These are phyloP conservation scores for Angomonas deanei DNA, from an alignment of 208 protist genomes.

Conservation along the genomic window DNA sequence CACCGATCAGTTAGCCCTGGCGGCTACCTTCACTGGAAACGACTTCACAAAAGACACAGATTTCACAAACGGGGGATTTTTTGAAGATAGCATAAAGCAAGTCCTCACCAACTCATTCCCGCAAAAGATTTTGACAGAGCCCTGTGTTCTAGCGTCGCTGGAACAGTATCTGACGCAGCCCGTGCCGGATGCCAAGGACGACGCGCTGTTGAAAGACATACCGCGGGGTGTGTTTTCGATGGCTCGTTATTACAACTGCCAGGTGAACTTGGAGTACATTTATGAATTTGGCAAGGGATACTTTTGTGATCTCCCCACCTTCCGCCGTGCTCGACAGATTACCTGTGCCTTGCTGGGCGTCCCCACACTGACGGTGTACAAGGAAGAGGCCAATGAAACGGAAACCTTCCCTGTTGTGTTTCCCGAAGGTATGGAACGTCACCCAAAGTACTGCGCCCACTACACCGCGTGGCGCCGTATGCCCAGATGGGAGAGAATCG, in stretches of 20 bases:
- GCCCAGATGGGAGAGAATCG: neutral
- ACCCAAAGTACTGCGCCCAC: neutral
- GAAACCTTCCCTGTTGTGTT: neutral
- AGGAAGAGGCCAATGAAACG: neutral
- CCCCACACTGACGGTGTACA: neutral
- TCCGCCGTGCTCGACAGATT: neutral
- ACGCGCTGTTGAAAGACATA: neutral
- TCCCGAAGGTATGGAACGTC: neutral
- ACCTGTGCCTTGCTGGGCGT: neutral
- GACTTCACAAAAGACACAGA: slow-evolving; percentile 13
- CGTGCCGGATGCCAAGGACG: neutral
- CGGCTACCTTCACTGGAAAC: slow-evolving; percentile 18
- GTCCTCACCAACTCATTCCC: neutral
- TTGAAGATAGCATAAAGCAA: neutral
- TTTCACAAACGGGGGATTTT: neutral
- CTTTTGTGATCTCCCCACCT: neutral
- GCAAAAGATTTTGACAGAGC: neutral
- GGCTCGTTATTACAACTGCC: neutral
- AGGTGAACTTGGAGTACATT: neutral
- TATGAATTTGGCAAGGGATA: neutral
- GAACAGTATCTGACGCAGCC: slow-evolving; percentile 3
- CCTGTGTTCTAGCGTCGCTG: neutral
- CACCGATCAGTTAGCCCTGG: slow-evolving; percentile 12
- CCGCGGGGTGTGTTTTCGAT: neutral
- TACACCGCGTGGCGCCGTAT: neutral